Evolutionary conservation across 2,329 filamentous ascomycete species (phyloP), one percentile per base, ranked within the genome.

Genomic region (Nemania serpens): DNA sequence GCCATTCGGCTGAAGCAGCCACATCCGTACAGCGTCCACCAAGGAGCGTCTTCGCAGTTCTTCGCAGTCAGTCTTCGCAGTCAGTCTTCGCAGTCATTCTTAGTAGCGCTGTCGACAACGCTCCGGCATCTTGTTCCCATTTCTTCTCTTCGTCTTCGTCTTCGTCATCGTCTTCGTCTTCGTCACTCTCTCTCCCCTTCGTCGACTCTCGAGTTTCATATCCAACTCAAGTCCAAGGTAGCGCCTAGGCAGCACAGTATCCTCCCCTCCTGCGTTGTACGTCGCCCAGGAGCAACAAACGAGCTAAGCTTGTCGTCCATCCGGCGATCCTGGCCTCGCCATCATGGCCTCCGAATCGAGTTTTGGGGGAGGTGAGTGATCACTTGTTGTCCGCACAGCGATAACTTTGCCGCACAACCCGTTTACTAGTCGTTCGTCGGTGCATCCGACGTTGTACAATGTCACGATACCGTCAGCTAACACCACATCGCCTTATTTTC

Each of bases 321-420:
- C 64, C 64, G 59, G 62, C 60, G 58, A 71, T 66, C 65, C 66
- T 61, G 55, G 71, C 67, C 63, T 69, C 68, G 68, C 67, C 66
- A 69, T 58, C 64, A 74, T 74, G 71, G 66, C 71, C 59, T 56
- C 67, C 59, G 71, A 74, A 66, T 63, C 71, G 46, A 69, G 52
- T 58, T 64, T 62, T 50, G 61, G 61, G 52, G 60, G 50, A 61
- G 58, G 65, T 68, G 46, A 66, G 66, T 52, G 41, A 36, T 29
- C 25, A 29, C 36, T 12, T 39, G 15, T n/a, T 41, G 17, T 33
- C 37, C 52, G 41, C 57, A 51, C 29, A 55, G 47, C 45, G 22
- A 36, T 17, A 29, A 15, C 37, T 29, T 46, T 20, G 18, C 33
- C 11, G 46, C 50, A 48, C 39, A n/a, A 25, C 17, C 41, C 33